These are phyloP conservation scores for Pleodorina starrii DNA, from an alignment of 139 green algal species.

Conservation along the genomic window DNA sequence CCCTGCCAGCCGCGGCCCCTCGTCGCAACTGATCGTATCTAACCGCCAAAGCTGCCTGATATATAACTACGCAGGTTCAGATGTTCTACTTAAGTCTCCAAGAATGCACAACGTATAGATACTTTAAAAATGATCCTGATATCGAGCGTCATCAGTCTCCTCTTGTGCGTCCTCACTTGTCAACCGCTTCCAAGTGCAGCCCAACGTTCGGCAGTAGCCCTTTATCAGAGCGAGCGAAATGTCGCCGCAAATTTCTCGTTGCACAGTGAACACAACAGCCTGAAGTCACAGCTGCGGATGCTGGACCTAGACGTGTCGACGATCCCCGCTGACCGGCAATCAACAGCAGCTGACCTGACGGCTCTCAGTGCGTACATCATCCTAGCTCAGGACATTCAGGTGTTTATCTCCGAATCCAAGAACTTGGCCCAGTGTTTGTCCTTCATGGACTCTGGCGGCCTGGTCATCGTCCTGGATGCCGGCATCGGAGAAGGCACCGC, in stretches of 20 bases:
- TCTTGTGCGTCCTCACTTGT: background rate
- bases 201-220: background rate
- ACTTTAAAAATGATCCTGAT: too few relatives aligned
- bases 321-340: background rate
- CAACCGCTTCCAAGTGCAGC: background rate
- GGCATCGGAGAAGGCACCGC: background rate
- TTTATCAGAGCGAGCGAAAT: background rate
- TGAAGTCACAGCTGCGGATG: background rate
- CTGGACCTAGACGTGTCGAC: background rate
- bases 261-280: background rate
- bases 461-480: background rate
- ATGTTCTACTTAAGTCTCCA: too few relatives aligned
- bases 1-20: too few relatives aligned
- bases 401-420: background rate
- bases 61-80: too few relatives aligned
- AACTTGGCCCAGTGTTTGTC: background rate
- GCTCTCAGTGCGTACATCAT: constrained; percentile 12
- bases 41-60: too few relatives aligned
- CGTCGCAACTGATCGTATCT: too few relatives aligned
- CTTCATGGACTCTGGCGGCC: background rate
- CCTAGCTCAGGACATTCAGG: background rate
- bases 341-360: background rate
- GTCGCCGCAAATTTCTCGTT: background rate
- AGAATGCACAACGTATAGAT: too few relatives aligned
- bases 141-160: background rate